Evolutionary conservation across 768 basidiomycete species (phyloP), one percentile per base, ranked within the genome.

Genomic region (Suillus placidus): DNA sequence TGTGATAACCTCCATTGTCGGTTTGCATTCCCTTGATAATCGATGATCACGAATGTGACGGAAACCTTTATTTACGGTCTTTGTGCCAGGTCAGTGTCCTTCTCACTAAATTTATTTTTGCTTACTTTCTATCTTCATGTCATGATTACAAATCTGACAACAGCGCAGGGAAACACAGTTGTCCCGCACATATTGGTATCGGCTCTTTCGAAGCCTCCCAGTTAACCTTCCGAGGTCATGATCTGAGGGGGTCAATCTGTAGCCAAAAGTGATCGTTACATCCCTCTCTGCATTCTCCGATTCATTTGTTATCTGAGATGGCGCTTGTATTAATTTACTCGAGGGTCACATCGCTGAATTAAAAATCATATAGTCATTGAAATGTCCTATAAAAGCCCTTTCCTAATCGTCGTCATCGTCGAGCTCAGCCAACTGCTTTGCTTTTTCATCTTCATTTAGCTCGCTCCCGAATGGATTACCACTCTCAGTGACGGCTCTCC

Each of bases 401-500:
- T 56, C 51, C 68, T 49, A 75, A 49, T 81, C 82, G 62, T 90
- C 88, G 43, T 85, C 85, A 65, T 88, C 85, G 68, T 88, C 86
- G 8, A 87, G 83, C 52, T 83, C 75, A 12, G 72, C 81, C 47
- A 64, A 64, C 37, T 64, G 68, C 23, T 70, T 65, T 52, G 69
- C 71, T 61, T 68, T 76, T 47, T 72, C 73, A n/a, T 60, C 76
- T 56, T 79, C 80, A 12, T 72, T 69, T 34, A 90, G 67, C 64
- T 84, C 81, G 47, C 82, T 84, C 32, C 90, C 90, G 73, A 94
- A 94, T 1, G 90, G 93, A 80, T 94, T 91, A 2, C 80, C 82
- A 26, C 83, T 81, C 58, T 82, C 82, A 5, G 26, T 35, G 70
- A 82, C 76, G 2, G 78, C 77, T 64, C 79, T 81, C 54, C 81